These are phyloP conservation scores for Fusarium fracticaudum DNA, from an alignment of 2,329 filamentous ascomycete genomes.

Conservation along the genomic window DNA sequence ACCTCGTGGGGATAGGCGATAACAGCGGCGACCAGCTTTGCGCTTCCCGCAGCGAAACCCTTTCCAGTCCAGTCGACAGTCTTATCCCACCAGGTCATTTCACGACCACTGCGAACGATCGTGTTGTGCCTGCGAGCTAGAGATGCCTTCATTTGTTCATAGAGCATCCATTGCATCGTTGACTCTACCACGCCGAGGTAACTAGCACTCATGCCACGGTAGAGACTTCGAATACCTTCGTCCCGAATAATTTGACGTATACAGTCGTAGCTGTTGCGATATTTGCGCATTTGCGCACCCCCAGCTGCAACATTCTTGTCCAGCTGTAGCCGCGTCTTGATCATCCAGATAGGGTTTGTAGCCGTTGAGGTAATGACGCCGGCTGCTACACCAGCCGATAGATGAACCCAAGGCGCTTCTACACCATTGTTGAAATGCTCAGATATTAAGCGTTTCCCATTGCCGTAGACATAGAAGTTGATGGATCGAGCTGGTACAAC, in stretches of 20 bases:
- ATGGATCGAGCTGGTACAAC: constrained; percentile 91
- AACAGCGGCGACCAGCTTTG: constrained; percentile 86
- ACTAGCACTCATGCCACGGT: constrained; percentile 89
- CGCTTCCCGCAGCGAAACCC: constrained; percentile 79
- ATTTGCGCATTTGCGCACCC: constrained; percentile 68
- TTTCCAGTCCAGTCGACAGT: constrained; percentile 83
- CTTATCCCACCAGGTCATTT: constrained; percentile 76
- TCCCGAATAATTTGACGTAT: constrained; percentile 81
- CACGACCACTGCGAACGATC: constrained; percentile 66
- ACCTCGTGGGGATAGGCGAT: constrained; percentile 94
- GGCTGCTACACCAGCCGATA: constrained; percentile 78
- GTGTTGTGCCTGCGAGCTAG: constrained; percentile 71
- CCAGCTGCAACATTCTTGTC: constrained; percentile 82
- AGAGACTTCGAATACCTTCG: constrained; percentile 84
- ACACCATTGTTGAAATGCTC: constrained; percentile 76
- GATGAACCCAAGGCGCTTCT: constrained; percentile 79
- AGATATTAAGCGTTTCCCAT: constrained; percentile 84
- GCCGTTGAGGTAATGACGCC: constrained; percentile 89
- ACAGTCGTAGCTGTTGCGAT: constrained; percentile 90
- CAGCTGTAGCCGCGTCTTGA: constrained; percentile 92
- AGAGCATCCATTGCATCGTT: constrained; percentile 92
- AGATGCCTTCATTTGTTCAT: constrained; percentile 88
- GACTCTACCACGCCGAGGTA: constrained; percentile 92
- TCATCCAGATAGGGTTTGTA: constrained; percentile 95
- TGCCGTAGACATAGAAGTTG: constrained; percentile 94